Conservation (phyloP, 257 asterid species). For the Ilex aquifolium region DNA sequence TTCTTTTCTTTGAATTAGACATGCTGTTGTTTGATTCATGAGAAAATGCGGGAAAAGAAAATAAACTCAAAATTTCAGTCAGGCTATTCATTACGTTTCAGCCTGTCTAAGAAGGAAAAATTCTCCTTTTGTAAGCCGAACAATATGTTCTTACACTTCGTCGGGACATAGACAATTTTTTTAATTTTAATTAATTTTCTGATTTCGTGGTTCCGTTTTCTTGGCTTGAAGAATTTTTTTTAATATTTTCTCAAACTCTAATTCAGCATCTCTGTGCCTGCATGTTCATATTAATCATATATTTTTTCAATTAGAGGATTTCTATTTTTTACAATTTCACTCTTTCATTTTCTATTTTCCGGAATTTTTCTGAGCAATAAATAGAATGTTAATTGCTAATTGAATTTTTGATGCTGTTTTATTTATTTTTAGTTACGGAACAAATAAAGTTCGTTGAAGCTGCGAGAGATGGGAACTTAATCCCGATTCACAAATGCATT, state of each 20-base stretch:
- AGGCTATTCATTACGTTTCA: too few species aligned
- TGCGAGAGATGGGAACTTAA: constrained; percentile 50
- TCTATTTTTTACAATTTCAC: too few species aligned
- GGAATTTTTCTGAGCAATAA: too few species aligned
- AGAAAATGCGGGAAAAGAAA: constrained; percentile 1
- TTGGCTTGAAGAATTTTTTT: not conserved
- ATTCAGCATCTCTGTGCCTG: too few species aligned
- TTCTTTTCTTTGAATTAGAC: too few species aligned
- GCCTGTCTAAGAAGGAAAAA: not conserved
- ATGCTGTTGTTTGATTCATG: not conserved
- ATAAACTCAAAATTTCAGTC: not conserved
- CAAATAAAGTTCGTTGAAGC: constrained; percentile 60
- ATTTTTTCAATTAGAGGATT: too few species aligned
- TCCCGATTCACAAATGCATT: constrained; percentile 64
- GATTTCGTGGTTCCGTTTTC: not conserved
- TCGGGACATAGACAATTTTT: not conserved
- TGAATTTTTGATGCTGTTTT: not conserved
- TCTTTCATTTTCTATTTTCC: too few species aligned
- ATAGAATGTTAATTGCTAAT: not conserved
- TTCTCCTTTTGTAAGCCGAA: not conserved
- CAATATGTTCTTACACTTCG: too few species aligned
- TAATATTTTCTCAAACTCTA: too few species aligned
- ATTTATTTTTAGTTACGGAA: constrained; percentile 23
- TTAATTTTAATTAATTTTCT: too few species aligned
- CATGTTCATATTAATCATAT: too few species aligned